Evolutionary conservation across 257 asterid species (phyloP).

Genomic region (Ophiorrhiza pumila): DNA sequence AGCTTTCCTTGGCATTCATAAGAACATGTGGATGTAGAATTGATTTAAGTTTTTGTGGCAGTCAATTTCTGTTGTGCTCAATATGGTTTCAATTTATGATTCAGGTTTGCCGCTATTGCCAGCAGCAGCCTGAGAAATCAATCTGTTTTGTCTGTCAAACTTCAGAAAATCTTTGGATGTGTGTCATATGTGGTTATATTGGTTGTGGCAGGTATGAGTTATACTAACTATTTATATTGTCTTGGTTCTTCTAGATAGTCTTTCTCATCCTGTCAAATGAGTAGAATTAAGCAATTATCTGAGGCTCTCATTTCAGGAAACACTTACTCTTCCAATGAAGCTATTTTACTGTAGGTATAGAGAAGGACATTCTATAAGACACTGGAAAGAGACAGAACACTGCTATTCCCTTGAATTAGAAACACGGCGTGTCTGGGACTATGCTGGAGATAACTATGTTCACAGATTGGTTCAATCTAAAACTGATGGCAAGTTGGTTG

Average conservation of each 20-base stretch:
- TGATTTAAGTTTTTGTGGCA: conserved; percentile 6
- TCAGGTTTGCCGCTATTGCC: conserved; percentile 97
- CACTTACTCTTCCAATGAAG: conserved; percentile 8
- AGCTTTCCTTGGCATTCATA: neutral
- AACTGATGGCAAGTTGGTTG: conserved; percentile 93
- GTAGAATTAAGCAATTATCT: neutral
- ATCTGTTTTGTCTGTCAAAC: conserved; percentile 77
- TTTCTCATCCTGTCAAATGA: neutral
- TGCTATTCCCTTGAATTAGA: conserved; percentile 97
- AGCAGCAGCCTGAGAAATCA: conserved; percentile 97
- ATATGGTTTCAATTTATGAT: conserved; percentile 24
- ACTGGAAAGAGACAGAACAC: conserved; percentile 96
- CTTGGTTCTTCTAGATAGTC: neutral
- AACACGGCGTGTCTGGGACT: conserved; percentile 97
- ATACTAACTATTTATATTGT: neutral
- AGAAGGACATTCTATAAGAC: conserved; percentile 77
- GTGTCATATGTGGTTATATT: conserved; percentile 87
- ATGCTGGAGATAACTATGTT: conserved; percentile 93
- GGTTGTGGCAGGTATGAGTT: conserved; percentile 81
- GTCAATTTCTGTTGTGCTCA: neutral
- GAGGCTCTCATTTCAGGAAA: neutral
- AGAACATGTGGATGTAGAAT: neutral
- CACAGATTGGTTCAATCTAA: conserved; percentile 92
- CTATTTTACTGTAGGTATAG: conserved; percentile 44
- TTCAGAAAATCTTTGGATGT: conserved; percentile 96